Evolutionary conservation across 805 yeast genomes (phyloP), one percentile per base, ranked within the genome.

Genomic region (Diddensiella transvaalensis): DNA sequence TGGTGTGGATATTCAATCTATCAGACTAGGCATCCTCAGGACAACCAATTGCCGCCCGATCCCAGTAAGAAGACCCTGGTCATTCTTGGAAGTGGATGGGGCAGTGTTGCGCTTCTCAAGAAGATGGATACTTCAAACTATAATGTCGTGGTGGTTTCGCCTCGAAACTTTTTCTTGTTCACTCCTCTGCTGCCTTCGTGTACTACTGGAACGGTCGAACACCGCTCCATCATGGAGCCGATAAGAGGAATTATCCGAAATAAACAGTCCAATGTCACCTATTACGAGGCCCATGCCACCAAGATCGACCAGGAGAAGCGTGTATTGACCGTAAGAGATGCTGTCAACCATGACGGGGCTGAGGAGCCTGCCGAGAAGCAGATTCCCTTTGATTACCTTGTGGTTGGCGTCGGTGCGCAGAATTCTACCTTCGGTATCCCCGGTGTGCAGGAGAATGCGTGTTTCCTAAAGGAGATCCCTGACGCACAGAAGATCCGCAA

Each of bases 101-200:
- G 96, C 52, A 79, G 95, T 10, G 83, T 90, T 46, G 82, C 96
- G 4, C 71, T 89, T 52, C 76, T 90, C 69, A 87, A 87, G 72
- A 79, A 82, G 63, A 73, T 90, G 66, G 96, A 90, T 66, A 84
- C 96, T 37, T 74, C 90, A 42, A 74, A 83, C 66, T 90, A 88
- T 72, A 87, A 91, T 64, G 96, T 90, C 44, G 81, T 88, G 43
- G 82, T 90, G 48, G 85, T 90, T 41, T 87, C 96, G 37, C 97
- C 98, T 54, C 81, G 97, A 73, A 91, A 90, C 75, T 91, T 87
- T 75, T 89, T 90, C 72, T 75, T 90, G 60, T 90, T 91, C 77
- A 90, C 98, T 49, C 97, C 98, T n/a, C 74, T 90, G 65, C 76
- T 90, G 60, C 97, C 98, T 41, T 86, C 96, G 22, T 86, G 91